Percentiles rank a stretch among this genome's conserved stretches.
phyloP scores from a whole-genome alignment of 2,329 filamentous ascomycete genomes.

The Chalara sp. region DNA sequence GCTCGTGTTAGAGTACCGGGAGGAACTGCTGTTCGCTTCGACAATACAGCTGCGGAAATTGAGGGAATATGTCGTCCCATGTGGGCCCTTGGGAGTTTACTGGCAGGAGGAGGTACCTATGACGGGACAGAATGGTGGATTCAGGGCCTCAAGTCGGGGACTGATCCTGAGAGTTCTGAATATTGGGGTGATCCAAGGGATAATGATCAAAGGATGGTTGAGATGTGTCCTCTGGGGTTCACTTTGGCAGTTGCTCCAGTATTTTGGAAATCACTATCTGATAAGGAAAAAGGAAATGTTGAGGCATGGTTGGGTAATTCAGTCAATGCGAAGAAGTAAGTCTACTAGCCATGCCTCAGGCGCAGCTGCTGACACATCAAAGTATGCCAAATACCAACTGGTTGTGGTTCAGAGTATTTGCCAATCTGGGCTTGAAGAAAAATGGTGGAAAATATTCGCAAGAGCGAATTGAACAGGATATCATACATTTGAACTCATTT shows the following conservation, averaged over 20 bases:
- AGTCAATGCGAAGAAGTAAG: conserved; percentile 69
- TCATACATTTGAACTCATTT: conserved; percentile 73
- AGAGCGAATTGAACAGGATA: conserved; percentile 64
- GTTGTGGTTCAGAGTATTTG: conserved; percentile 82
- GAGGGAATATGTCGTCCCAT: conserved; percentile 55
- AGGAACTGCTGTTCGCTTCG: conserved; percentile 68
- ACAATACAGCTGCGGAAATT: conserved; percentile 69
- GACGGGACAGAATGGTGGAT: conserved; percentile 59
- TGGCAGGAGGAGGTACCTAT: conserved; percentile 63
- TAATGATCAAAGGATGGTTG: conserved; percentile 77
- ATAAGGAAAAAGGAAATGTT: conserved; percentile 57
- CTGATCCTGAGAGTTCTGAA: conserved; percentile 61
- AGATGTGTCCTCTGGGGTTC: conserved; percentile 75
- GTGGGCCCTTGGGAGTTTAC: conserved; percentile 65
- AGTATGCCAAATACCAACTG: conserved; percentile 66
- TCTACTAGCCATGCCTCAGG: neutral
- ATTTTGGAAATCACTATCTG: conserved; percentile 48
- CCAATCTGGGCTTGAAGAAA: conserved; percentile 70
- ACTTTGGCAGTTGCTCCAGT: conserved; percentile 58
- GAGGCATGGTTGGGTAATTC: conserved; percentile 66
- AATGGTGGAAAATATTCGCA: conserved; percentile 67
- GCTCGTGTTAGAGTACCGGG: conserved; percentile 62
- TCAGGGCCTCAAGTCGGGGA: conserved; percentile 63
- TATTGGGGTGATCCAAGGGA: conserved; percentile 74
- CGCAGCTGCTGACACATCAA: conserved; percentile 35